These are phyloP conservation scores for Rhizopus delemar DNA, from an alignment of 371 early-diverging fungal genomes.

Conservation along the genomic window DNA sequence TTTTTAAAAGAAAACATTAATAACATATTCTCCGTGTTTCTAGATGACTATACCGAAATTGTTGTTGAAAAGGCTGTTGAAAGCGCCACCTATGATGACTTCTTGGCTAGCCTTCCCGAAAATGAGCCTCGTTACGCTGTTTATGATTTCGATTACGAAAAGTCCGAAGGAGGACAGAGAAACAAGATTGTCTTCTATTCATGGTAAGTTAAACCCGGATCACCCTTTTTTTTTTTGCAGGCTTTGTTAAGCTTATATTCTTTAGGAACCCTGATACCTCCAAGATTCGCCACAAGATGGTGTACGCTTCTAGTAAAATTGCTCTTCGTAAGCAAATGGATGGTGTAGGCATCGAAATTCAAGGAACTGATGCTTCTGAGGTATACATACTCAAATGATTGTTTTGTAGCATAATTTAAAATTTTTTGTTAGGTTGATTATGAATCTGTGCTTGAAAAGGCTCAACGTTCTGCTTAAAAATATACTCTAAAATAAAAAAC, in stretches of 20 bases:
- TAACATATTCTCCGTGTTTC: too few relatives aligned
- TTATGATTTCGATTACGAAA: constrained; percentile 80
- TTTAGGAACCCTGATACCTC: constrained; percentile 85
- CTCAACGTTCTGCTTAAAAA: constrained; percentile 31
- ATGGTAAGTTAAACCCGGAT: constrained; percentile 35
- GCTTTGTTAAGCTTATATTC: background rate
- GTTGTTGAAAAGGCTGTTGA: constrained; percentile 67
- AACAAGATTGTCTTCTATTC: constrained; percentile 66
- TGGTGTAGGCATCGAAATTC: constrained; percentile 81
- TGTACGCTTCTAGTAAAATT: constrained; percentile 89
- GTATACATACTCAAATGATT: constrained; percentile 20
- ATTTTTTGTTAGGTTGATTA: constrained; percentile 60
- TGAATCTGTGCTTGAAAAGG: constrained; percentile 79
- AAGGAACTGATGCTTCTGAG: constrained; percentile 81
- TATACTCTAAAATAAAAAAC: too few relatives aligned
- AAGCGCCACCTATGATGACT: constrained; percentile 62
- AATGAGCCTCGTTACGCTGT: constrained; percentile 82
- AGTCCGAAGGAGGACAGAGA: constrained; percentile 65
- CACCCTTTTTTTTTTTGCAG: background rate
- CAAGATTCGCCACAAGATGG: constrained; percentile 84
- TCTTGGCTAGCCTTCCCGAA: constrained; percentile 66
- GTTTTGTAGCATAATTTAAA: background rate
- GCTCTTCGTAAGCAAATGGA: constrained; percentile 74
- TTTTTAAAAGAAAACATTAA: background rate
- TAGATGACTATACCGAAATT: constrained; percentile 60